Evolutionary conservation across 305 asterid genomes (phyloP).

Genomic region (Fraxinus sp.): DNA sequence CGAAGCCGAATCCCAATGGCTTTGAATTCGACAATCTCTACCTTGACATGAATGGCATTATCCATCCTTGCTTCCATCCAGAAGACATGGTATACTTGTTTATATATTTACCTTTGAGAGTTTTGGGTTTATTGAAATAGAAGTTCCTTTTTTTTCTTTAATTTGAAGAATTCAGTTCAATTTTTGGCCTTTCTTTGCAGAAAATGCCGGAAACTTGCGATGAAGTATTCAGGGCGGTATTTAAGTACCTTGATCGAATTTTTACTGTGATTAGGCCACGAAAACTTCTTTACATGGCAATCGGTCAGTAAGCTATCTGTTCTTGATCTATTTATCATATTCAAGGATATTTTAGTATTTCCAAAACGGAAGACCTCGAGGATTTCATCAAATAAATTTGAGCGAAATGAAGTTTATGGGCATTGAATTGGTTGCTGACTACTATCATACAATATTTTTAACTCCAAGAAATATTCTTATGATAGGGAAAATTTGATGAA

Average conservation of each 20-base stretch:
- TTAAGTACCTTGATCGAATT: constrained; percentile 46
- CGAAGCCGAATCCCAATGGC: constrained; percentile 44
- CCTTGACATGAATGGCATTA: constrained; percentile 55
- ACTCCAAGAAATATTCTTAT: neutral
- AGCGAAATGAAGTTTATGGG: neutral
- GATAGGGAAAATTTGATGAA: neutral
- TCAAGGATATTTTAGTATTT: neutral
- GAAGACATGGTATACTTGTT: constrained; percentile 36
- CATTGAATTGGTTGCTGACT: neutral
- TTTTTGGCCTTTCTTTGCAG: constrained; percentile 25
- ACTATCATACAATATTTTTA: neutral
- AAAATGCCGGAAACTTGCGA: constrained; percentile 40
- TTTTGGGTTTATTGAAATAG: constrained; percentile 10
- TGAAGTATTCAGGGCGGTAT: constrained; percentile 44
- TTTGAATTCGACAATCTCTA: constrained; percentile 51
- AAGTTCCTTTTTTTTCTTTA: neutral
- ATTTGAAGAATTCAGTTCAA: constrained; percentile 10
- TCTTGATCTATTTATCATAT: neutral
- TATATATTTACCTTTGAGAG: neutral
- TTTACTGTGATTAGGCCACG: constrained; percentile 48
- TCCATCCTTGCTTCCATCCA: constrained; percentile 63
- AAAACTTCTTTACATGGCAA: constrained; percentile 54
- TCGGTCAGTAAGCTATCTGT: constrained; percentile 38
- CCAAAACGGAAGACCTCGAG: neutral
- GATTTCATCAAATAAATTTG: neutral